Evolutionary conservation across 345 rosid species (phyloP).

Genomic region (Aurinia saxatilis): DNA sequence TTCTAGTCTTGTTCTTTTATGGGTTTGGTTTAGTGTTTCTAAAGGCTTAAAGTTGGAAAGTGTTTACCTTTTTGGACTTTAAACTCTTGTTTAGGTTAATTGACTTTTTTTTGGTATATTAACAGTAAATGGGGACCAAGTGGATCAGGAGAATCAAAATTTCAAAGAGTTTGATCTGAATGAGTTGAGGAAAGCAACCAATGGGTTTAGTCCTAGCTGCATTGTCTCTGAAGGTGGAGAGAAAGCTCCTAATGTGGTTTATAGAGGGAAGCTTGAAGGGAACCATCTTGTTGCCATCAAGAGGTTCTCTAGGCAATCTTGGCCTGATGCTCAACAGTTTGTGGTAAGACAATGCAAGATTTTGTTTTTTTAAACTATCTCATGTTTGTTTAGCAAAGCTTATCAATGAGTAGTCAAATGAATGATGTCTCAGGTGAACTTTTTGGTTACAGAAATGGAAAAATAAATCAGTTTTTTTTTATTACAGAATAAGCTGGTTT

Average conservation of each 20-base stretch:
- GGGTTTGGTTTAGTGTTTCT: slow-evolving; percentile 13
- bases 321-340: slow-evolving; percentile 98
- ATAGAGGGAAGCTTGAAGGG: slow-evolving; percentile 68
- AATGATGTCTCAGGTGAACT: too few species aligned
- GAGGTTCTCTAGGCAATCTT: slow-evolving; percentile 81
- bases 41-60: slow-evolving; percentile 20
- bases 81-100: slow-evolving; percentile 9
- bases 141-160: slow-evolving; percentile 36
- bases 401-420: too few species aligned
- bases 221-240: slow-evolving; percentile 96
- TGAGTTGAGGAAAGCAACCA: slow-evolving; percentile 76
- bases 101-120: slow-evolving; percentile 16
- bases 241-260: slow-evolving; percentile 91
- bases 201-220: slow-evolving; percentile 62
- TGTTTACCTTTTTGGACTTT: slow-evolving; percentile 13
- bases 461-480: too few species aligned
- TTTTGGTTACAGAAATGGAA: too few species aligned
- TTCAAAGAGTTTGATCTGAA: slow-evolving; percentile 66
- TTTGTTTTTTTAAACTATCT: background rate
- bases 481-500: too few species aligned
- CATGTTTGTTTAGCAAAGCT: background rate
- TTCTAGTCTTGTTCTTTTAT: background rate
- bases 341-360: slow-evolving; percentile 37
- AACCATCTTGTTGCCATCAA: slow-evolving; percentile 70
- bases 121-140: slow-evolving; percentile 37